These are phyloP conservation scores for Penicillium atrosanguineum DNA, from an alignment of 495 filamentous ascomycete species.

Conservation along the genomic window DNA sequence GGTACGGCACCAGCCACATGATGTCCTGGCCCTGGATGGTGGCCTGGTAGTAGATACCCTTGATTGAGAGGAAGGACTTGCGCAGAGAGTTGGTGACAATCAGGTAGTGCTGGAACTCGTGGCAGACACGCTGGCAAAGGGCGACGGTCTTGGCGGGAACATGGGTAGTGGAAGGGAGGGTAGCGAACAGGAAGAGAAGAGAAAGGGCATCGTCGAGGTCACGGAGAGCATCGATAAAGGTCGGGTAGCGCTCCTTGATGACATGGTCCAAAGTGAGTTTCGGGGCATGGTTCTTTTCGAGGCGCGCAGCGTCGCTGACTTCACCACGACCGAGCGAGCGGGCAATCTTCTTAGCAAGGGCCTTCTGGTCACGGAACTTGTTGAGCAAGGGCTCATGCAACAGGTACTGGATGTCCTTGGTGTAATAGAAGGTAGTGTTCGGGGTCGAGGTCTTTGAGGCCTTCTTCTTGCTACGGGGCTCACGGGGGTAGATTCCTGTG, in stretches of 20 bases:
- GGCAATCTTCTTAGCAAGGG: constrained; percentile 93
- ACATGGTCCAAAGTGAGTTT: constrained; percentile 91
- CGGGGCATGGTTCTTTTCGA: constrained; percentile 82
- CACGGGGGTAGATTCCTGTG: constrained; percentile 88
- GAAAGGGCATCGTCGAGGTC: constrained; percentile 96
- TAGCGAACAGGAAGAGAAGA: constrained; percentile 95
- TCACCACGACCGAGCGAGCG: constrained; percentile 88
- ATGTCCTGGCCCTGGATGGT: constrained; percentile 98
- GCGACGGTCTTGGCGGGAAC: constrained; percentile 92
- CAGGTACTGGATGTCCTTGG: constrained; percentile 96
- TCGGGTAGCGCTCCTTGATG: constrained; percentile 96
- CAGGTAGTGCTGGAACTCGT: constrained; percentile 96
- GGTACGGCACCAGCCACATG: constrained; percentile 94
- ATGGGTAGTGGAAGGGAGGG: constrained; percentile 81
- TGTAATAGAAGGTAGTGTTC: constrained; percentile 97
- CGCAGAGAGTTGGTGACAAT: constrained; percentile 85
- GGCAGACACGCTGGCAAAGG: constrained; percentile 83
- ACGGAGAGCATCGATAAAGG: constrained; percentile 89
- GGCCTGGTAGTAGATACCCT: constrained; percentile 99
- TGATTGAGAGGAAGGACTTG: constrained; percentile 96
- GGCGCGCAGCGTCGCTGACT: constrained; percentile 75
- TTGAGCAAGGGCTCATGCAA: constrained; percentile 93
- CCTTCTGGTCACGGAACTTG: constrained; percentile 96
- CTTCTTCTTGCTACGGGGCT: constrained; percentile 95
- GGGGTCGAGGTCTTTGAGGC: constrained; percentile 85